Base-by-base conservation (phyloP, 306 rosid species). In the Cicer pinnatifidum region DNA sequence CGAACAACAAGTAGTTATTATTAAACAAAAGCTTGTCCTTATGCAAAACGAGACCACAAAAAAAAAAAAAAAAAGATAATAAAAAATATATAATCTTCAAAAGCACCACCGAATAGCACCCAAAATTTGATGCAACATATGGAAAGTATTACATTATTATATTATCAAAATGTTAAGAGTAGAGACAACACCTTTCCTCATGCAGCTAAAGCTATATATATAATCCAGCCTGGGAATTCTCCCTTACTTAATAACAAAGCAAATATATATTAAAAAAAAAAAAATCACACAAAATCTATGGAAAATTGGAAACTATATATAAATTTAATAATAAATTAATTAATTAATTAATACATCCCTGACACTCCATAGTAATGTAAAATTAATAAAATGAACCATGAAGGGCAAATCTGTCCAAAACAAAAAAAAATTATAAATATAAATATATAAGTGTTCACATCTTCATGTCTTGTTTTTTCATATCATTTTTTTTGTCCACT, bases 341-440 rank as follows among this genome's bases (percentile, higher is more conserved):
- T 41, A 10, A 41, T 6, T 41, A 6, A 41, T 6, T 41, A 56
- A 56, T 19, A 1, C 5, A 57, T 5, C 13, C 43, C 40, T 38
- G n/a, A n/a, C n/a, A 41, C 23, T 54, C 19, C 10, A n/a, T 9
- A 11, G 58, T 54, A 40, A 7, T 23, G 53, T 40, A 13, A n/a
- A n/a, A n/a, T n/a, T n/a, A n/a, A 12, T 6, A 66, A 60, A 75
- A 67, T 13, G 8, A 68, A 61, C 3, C 60, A 28, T 10, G 37
- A 4, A 43, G 88, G 93, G 81, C 72, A 82, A 69, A 73, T 56
- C 7, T 37, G 87, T 86, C 86, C 78, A 33, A 69, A 57, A 67
- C 8, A 6, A 9, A 12, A 43, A 38, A 15, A 6, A 9, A 20
- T 5, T 3, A 12, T 23, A 23, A 44, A 28, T 67, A 67, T 41